These are phyloP conservation scores for Aspergillus heteromorphus DNA, from an alignment of 495 filamentous ascomycete species.

Conservation along the genomic window DNA sequence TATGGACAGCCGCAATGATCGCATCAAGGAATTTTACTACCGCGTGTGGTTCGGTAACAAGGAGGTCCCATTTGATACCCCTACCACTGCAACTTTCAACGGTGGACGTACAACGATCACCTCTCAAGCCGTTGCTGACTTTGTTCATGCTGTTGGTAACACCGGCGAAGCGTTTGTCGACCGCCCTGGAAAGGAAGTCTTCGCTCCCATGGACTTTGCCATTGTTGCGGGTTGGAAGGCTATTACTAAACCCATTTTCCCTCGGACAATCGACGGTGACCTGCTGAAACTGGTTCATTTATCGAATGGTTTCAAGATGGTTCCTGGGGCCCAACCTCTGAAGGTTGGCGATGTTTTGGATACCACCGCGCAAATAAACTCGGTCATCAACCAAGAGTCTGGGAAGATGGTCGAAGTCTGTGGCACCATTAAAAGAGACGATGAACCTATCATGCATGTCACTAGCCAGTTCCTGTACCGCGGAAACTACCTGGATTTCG, in stretches of 20 bases:
- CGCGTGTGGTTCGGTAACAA: conserved; percentile 89
- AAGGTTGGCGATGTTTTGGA: conserved; percentile 90
- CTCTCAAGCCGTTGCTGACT: conserved; percentile 89
- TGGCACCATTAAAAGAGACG: conserved; percentile 85
- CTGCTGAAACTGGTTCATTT: conserved; percentile 91
- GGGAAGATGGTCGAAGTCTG: conserved; percentile 99
- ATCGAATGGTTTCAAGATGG: conserved; percentile 96
- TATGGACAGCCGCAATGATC: conserved; percentile 89
- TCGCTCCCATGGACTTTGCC: conserved; percentile 97
- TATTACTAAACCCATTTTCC: conserved; percentile 98
- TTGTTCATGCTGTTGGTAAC: conserved; percentile 96
- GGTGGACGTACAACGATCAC: conserved; percentile 84
- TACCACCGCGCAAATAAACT: conserved; percentile 93
- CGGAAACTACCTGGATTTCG: conserved; percentile 83
- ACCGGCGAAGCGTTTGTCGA: conserved; percentile 98
- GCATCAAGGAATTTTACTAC: conserved; percentile 98
- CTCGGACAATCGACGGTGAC: conserved; percentile 88
- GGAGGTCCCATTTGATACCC: conserved; percentile 71
- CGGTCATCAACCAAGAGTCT: conserved; percentile 95
- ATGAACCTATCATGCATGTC: conserved; percentile 93
- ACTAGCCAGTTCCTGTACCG: conserved; percentile 97
- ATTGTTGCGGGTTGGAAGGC: conserved; percentile 99
- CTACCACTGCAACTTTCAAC: conserved; percentile 79
- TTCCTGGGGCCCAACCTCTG: conserved; percentile 88
- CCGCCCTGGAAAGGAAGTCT: conserved; percentile 88